These are phyloP conservation scores for Pleodorina starrii DNA, from an alignment of 139 green algal genomes.

Conservation along the genomic window DNA sequence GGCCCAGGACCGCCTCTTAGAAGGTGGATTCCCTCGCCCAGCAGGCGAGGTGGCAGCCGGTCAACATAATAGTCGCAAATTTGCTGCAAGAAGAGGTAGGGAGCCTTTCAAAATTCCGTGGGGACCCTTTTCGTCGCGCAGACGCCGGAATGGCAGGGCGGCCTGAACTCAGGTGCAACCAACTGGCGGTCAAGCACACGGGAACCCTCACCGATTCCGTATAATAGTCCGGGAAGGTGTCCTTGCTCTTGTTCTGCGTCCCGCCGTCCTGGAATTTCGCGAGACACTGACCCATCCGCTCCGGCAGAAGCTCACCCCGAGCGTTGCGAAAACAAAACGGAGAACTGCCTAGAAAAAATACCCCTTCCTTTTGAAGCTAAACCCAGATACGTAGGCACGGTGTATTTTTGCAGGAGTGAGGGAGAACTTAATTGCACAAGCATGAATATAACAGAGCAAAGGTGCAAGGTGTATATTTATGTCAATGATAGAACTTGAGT, in stretches of 20 bases:
- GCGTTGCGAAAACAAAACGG: too few species aligned
- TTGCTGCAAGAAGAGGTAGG: neutral
- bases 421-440: neutral
- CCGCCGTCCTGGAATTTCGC: neutral
- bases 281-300: neutral
- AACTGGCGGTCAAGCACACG: neutral
- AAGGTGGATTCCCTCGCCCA: conserved; percentile 11
- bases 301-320: neutral
- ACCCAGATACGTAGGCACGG: too few species aligned
- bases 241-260: neutral
- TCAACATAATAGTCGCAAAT: conserved; percentile 40
- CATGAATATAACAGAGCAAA: neutral
- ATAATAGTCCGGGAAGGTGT: neutral
- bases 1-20: conserved; percentile 4
- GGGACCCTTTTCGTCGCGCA: too few species aligned
- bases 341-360: too few species aligned
- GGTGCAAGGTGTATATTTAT: too few species aligned
- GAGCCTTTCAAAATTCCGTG: too few species aligned
- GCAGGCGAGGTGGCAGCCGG: neutral
- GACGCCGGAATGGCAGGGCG: neutral
- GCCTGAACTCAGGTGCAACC: neutral
- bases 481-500: too few species aligned
- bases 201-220: conserved; percentile 3
- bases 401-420: too few species aligned
- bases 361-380: too few species aligned